Conservation (phyloP, 1,284 basidiomycete genomes). For the Chalciporus sp. region DNA sequence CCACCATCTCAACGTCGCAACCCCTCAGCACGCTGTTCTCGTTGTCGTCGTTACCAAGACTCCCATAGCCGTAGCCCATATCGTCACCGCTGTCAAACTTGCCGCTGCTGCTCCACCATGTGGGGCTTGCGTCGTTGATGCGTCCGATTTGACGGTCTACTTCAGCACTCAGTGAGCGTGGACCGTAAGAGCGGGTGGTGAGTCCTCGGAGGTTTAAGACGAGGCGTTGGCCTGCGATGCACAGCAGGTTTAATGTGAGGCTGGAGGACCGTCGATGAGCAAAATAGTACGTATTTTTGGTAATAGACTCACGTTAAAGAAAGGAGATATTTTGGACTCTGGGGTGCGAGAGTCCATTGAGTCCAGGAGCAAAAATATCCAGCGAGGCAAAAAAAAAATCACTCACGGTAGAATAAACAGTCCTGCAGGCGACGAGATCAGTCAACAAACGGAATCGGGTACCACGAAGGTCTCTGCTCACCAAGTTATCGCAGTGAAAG, state of each 20-base stretch:
- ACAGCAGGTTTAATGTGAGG: constrained; percentile 11
- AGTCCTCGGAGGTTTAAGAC: constrained; percentile 14
- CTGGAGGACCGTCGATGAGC: not conserved
- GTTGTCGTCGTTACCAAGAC: not conserved
- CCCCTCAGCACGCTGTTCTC: not conserved
- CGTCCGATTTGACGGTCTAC: constrained; percentile 10
- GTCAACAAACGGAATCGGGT: not conserved
- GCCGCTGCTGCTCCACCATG: not conserved
- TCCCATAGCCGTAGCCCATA: not conserved
- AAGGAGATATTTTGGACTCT: constrained; percentile 2
- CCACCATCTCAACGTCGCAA: not conserved
- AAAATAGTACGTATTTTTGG: not conserved
- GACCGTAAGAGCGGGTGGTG: constrained; percentile 4
- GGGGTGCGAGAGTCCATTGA: not conserved
- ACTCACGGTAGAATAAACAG: not conserved
- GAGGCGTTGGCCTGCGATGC: constrained; percentile 12
- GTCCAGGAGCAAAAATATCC: not conserved
- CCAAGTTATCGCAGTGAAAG: constrained; percentile 5
- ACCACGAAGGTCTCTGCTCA: constrained; percentile 3
- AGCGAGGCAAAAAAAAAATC: not conserved
- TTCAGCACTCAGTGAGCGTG: constrained; percentile 7
- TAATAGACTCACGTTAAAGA: constrained; percentile 4
- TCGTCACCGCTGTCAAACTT: not conserved
- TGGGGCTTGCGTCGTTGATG: not conserved
- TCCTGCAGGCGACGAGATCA: not conserved